Evolutionary conservation across 2,329 filamentous ascomycete species (phyloP).

Genomic region (Paradendryphiella salina): DNA sequence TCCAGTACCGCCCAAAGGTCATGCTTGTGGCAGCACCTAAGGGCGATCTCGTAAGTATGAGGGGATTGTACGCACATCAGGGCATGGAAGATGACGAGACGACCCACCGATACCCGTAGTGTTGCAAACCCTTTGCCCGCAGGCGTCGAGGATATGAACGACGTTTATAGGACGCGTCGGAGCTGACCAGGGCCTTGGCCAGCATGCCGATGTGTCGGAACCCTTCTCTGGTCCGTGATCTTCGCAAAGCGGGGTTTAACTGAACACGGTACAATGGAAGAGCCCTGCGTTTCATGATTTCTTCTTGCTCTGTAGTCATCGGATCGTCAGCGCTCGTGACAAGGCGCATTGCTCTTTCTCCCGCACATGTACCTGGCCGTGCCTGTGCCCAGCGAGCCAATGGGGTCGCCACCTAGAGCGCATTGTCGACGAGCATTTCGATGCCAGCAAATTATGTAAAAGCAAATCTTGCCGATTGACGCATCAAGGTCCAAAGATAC

Average conservation of each 20-base stretch:
- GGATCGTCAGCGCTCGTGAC: background rate
- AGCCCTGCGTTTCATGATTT: constrained; percentile 5
- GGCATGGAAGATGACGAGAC: background rate
- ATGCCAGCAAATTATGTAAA: background rate
- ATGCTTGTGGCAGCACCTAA: background rate
- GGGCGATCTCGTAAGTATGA: background rate
- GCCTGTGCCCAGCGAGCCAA: background rate
- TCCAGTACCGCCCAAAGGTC: background rate
- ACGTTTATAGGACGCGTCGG: background rate
- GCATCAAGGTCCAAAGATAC: background rate
- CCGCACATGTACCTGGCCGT: background rate
- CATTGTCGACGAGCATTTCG: background rate
- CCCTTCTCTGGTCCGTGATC: background rate
- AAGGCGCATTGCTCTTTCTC: background rate
- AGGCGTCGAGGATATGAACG: background rate
- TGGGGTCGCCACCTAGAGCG: background rate
- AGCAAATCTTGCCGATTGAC: background rate
- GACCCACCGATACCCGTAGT: background rate
- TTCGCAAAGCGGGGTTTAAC: constrained; percentile 4
- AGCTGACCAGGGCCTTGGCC: background rate
- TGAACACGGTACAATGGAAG: background rate
- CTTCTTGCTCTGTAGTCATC: constrained; percentile 1
- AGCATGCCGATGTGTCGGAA: background rate
- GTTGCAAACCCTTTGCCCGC: background rate
- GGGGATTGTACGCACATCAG: background rate